phyloP scores from a whole-genome alignment of 306 rosid species.

The Castanea crenata region DNA sequence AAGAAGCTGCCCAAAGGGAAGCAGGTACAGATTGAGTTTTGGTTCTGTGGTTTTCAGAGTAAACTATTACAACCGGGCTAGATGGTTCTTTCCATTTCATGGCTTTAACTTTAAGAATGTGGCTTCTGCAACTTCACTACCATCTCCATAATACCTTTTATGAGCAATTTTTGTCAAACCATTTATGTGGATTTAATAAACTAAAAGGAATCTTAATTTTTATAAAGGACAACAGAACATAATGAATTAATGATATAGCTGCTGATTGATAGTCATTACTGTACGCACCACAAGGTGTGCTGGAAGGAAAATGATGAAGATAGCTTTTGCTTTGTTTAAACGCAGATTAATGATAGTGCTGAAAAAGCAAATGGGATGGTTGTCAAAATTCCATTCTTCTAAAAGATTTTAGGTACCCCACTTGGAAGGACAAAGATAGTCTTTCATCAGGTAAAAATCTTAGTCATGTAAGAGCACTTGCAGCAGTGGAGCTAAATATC shows the following conservation, averaged over 20 bases:
- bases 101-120: not conserved
- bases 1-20: too few relatives aligned
- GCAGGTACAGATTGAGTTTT: not conserved
- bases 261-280: not conserved
- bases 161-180: too few relatives aligned
- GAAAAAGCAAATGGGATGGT: constrained; percentile 20
- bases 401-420: constrained; percentile 26
- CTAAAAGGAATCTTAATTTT: not conserved
- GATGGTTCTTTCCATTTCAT: not conserved
- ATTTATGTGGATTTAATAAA: not conserved
- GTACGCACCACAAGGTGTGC: constrained; percentile 2
- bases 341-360: constrained; percentile 4
- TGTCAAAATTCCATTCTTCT: constrained; percentile 37
- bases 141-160: constrained; percentile 11
- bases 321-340: constrained; percentile 34
- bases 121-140: constrained; percentile 19
- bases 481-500: too few relatives aligned
- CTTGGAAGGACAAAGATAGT: constrained; percentile 45
- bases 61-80: not conserved
- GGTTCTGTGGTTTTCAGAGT: not conserved
- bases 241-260: not conserved
- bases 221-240: constrained; percentile 4
- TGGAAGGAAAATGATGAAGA: constrained; percentile 20
- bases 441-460: constrained; percentile 32
- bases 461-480: not conserved